phyloP scores from a whole-genome alignment of 441 rosid species.

The Erodium texanum region DNA sequence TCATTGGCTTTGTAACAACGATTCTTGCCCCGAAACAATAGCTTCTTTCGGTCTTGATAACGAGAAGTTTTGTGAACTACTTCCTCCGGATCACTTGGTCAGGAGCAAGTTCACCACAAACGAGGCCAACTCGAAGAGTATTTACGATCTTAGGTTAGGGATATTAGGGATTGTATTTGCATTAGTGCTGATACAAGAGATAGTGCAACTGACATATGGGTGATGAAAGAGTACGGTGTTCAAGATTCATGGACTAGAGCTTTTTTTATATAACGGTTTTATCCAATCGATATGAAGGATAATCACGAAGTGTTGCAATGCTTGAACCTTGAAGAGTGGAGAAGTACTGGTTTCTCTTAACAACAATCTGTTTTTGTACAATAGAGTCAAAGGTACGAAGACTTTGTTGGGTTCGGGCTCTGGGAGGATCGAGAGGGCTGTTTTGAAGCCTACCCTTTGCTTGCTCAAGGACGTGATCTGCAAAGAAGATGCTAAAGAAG shows the following conservation, averaged over 20 bases:
- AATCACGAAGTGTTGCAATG: background rate
- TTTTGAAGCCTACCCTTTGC: background rate
- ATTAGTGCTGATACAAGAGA: background rate
- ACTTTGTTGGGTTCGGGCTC: background rate
- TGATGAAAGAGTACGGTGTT: background rate
- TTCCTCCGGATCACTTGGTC: background rate
- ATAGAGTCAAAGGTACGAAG: background rate
- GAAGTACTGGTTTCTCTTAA: background rate
- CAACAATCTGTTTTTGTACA: background rate
- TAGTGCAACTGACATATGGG: background rate
- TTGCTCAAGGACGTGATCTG: background rate
- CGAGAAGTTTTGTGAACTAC: background rate
- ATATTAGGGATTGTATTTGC: background rate
- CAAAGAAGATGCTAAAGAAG: background rate
- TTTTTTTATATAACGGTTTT: background rate
- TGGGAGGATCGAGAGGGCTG: background rate
- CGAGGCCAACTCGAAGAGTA: background rate
- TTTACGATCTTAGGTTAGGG: background rate
- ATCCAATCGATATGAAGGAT: background rate
- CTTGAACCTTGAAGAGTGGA: background rate
- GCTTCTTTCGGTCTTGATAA: constrained; percentile 1
- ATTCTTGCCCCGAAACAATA: background rate
- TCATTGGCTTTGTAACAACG: background rate
- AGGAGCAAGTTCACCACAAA: background rate
- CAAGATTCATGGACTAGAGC: background rate